A percentile compares a stretch with the other conserved stretches of the same genome.
Conservation (phyloP, 805 yeast species). For the Spathaspora passalidarum region DNA sequence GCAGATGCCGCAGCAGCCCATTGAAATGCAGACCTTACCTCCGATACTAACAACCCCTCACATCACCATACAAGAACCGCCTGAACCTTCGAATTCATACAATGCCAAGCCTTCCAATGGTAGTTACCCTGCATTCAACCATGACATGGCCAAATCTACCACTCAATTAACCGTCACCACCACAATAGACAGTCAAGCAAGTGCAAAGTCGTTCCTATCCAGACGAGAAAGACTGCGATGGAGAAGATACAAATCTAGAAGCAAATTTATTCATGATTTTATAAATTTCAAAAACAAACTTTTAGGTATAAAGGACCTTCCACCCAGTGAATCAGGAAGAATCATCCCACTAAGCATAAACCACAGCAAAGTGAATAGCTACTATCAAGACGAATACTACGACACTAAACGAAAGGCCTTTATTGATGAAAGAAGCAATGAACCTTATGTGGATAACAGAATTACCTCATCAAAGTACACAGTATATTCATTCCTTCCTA, state of each 20-base stretch:
- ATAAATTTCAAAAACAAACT: conserved; percentile 30
- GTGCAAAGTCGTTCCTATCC: conserved; percentile 16
- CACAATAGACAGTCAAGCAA: conserved; percentile 12
- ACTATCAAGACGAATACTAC: conserved; percentile 27
- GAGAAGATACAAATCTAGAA: conserved; percentile 12
- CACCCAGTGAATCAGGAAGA: conserved; percentile 68
- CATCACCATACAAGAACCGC: background rate
- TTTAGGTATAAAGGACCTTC: conserved; percentile 44
- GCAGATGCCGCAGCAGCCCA: background rate
- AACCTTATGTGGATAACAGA: conserved; percentile 60
- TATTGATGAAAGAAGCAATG: conserved; percentile 67
- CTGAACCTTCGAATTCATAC: conserved; percentile 3
- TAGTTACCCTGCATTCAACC: background rate
- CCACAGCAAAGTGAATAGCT: conserved; percentile 28
- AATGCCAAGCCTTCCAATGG: background rate
- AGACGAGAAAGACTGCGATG: conserved; percentile 12
- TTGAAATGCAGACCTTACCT: conserved; percentile 3
- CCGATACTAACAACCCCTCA: background rate
- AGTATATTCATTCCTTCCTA: conserved; percentile 75
- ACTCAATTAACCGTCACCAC: conserved; percentile 18
- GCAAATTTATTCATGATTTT: conserved; percentile 12
- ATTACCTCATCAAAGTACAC: conserved; percentile 89
- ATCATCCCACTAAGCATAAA: conserved; percentile 62
- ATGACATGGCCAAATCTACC: conserved; percentile 15
- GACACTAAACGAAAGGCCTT: conserved; percentile 26